Base-by-base conservation (phyloP, 208 protist genomes). In the Angomonas deanei region DNA sequence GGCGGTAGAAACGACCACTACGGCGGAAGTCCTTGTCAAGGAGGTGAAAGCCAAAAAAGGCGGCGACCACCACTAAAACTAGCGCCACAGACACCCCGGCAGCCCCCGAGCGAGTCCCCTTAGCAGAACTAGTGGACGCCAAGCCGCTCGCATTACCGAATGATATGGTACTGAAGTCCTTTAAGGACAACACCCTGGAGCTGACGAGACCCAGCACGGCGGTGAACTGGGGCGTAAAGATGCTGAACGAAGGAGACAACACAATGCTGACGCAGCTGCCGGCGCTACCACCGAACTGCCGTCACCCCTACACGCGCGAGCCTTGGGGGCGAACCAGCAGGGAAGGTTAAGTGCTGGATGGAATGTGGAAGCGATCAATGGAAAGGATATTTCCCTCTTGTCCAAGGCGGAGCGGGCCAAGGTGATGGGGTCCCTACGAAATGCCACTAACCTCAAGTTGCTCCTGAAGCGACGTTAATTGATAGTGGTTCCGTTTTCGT, bases 311-410 rank as follows among this genome's bases (percentile, higher is more conserved):
- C 82, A 77, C 50, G 34, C 74, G n/a, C 71, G 74, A n/a, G 56
- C 65, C 11, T 71, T 88, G 24, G 61, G 68, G 33, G 66, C 72
- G 1, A 61, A 68, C 38, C 47, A 42, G 6, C 38, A 70, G 24
- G 82, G 82, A 2, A 33, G 70, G 15, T 70, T 84, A 30, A 72
- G 65, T 10, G 6, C 13, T 32, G 17, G 17, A 26, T 88, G 81
- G 74, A 42, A 64, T 23, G 76, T 88, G 53, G 82, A 88, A 21
- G 57, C 49, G 10, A 70, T 88, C 26, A 88, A 88, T 46, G 82
- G 82, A 4, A 75, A 77, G 50, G 82, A 84, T 55, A 57, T 84
- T 28, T 72, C 61, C 11, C 33, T 61, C 10, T 66, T 74, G 28
- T 65, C 3, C 33, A 84, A 74, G 54, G 17, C 50, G 17, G 42